These are phyloP conservation scores for Vararia minispora DNA, from an alignment of 768 basidiomycete species.

Conservation along the genomic window DNA sequence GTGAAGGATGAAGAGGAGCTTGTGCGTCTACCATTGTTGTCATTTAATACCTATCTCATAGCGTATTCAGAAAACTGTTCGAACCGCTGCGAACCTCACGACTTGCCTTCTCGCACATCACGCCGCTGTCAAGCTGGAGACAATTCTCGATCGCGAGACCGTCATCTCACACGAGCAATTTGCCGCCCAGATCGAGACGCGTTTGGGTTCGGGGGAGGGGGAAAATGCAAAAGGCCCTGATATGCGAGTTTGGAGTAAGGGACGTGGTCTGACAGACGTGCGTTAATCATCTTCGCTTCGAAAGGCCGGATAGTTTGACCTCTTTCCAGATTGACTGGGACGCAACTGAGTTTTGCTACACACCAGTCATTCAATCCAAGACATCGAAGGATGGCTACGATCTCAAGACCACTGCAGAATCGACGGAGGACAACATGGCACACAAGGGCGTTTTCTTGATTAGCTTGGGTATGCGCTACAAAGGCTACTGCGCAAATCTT, in stretches of 20 bases:
- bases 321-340: conserved; percentile 68
- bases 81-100: conserved; percentile 66
- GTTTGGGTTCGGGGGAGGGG: conserved; percentile 79
- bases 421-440: conserved; percentile 71
- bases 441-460: conserved; percentile 84
- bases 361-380: conserved; percentile 91
- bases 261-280: conserved; percentile 63
- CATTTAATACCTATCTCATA: conserved; percentile 7
- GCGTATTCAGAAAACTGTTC: conserved; percentile 55
- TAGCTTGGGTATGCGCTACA: conserved; percentile 84
- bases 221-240: conserved; percentile 74
- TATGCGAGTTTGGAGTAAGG: conserved; percentile 84
- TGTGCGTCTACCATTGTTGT: conserved; percentile 32
- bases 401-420: conserved; percentile 76
- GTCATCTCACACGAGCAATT: conserved; percentile 86
- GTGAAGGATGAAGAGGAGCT: conserved; percentile 89
- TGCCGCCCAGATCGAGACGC: conserved; percentile 74
- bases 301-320: conserved; percentile 6
- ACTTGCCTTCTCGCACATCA: conserved; percentile 80
- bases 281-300: conserved; percentile 19
- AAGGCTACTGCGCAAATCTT: conserved; percentile 85
- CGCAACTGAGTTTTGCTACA: conserved; percentile 88
- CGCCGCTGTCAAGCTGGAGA: conserved; percentile 79
- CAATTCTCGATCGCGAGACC: conserved; percentile 84
- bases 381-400: conserved; percentile 81